Evolutionary conservation across 495 filamentous ascomycete species (phyloP).

Genomic region (Podospora pseudocomata): DNA sequence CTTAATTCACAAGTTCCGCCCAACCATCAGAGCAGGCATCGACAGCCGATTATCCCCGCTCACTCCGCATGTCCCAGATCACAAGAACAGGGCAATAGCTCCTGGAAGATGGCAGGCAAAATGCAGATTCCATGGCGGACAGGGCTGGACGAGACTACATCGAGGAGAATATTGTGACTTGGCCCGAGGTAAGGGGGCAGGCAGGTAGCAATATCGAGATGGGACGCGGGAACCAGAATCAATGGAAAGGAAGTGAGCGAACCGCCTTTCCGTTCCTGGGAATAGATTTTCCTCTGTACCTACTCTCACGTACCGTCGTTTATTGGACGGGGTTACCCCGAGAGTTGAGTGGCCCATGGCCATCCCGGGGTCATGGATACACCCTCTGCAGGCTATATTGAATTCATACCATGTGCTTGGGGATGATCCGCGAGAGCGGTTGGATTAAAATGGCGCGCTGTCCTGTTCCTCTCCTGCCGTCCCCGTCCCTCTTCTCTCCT

Average conservation of each 20-base stretch:
- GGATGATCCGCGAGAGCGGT: conserved; percentile 7
- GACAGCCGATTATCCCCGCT: not conserved
- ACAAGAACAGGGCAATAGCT: not conserved
- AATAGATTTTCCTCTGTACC: not conserved
- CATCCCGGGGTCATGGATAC: conserved; percentile 12
- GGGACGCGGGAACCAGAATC: not conserved
- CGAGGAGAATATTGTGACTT: not conserved
- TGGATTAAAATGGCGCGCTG: conserved; percentile 9
- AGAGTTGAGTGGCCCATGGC: conserved; percentile 1
- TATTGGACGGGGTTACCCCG: not conserved
- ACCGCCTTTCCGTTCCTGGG: conserved; percentile 3
- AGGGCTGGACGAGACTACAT: not conserved
- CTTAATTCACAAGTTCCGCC: not conserved
- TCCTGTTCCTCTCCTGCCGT: not conserved
- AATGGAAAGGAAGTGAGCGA: not conserved
- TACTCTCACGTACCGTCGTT: not conserved
- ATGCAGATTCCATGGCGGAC: not conserved
- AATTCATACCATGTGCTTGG: not conserved
- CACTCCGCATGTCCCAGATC: not conserved
- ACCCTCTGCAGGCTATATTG: conserved; percentile 5
- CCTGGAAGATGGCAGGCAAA: conserved; percentile 3
- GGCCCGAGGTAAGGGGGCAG: not conserved
- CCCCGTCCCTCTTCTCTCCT: not conserved
- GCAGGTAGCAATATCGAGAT: not conserved
- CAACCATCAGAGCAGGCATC: not conserved